A percentile compares a stretch with the other conserved stretches of the same genome.
Conservation (phyloP, 2,329 filamentous ascomycete species). For the Fusarium chuoi region DNA sequence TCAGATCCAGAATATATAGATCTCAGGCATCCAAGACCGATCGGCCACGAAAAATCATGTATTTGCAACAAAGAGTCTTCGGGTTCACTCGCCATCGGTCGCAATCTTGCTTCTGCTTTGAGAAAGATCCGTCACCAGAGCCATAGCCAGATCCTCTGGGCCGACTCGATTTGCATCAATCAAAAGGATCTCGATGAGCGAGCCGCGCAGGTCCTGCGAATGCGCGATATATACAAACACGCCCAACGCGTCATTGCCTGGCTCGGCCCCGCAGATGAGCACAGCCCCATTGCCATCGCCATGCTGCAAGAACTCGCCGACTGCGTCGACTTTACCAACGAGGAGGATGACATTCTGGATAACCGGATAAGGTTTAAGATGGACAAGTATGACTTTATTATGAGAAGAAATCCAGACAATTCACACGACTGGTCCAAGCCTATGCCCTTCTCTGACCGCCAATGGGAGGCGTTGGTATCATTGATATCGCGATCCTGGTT, state of each 20-base stretch:
- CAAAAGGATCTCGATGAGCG: neutral
- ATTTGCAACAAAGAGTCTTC: neutral
- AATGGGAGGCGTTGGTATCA: neutral
- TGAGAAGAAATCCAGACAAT: neutral
- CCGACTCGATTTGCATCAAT: conserved; percentile 12
- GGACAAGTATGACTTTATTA: neutral
- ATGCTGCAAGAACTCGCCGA: neutral
- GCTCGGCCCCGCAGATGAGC: neutral
- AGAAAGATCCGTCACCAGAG: neutral
- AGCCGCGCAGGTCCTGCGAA: neutral
- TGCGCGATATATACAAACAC: neutral
- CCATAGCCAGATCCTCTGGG: neutral
- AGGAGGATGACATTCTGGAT: neutral
- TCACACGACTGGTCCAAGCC: neutral
- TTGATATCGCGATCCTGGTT: conserved; percentile 1
- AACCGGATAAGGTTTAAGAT: neutral
- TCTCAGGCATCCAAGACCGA: neutral
- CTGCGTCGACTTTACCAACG: neutral
- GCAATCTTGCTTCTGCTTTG: conserved; percentile 7
- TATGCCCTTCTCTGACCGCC: neutral
- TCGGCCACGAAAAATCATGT: neutral
- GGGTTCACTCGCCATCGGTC: neutral
- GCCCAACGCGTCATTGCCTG: neutral
- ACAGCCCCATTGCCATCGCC: neutral
- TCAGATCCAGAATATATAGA: neutral